Percentiles rank a stretch among this genome's conserved stretches.
These are phyloP conservation scores for Chenopodium album DNA, from an alignment of 148 eudicot genomes.

Conservation along the genomic window DNA sequence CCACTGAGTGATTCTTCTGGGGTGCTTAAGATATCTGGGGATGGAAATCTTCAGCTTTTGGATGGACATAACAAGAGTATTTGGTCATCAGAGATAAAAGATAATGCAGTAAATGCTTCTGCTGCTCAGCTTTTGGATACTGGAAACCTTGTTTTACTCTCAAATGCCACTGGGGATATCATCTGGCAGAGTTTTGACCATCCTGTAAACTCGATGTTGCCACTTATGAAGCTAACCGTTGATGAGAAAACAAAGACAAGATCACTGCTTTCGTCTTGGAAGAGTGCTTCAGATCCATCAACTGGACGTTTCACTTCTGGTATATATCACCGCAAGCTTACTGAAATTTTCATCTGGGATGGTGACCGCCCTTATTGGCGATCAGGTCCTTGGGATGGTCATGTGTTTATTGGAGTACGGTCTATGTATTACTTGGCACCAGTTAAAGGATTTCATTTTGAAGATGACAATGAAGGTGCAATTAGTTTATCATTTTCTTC, in stretches of 20 bases:
- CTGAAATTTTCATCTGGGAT: not conserved
- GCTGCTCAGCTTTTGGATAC: conserved; percentile 38
- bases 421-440: not conserved
- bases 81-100: conserved; percentile 28
- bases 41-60: conserved; percentile 29
- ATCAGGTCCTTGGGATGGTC: not conserved
- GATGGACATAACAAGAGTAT: conserved; percentile 15
- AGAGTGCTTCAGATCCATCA: not conserved
- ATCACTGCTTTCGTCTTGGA: not conserved
- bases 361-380: not conserved
- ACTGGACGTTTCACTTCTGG: not conserved
- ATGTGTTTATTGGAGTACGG: not conserved
- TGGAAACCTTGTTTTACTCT: conserved; percentile 40
- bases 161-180: not conserved
- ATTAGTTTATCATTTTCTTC: not conserved
- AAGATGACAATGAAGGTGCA: not conserved
- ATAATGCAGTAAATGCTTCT: not conserved
- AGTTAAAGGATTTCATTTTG: not conserved
- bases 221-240: conserved; percentile 28
- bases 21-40: conserved; percentile 7
- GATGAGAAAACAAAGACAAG: not conserved
- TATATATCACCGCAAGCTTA: not conserved
- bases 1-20: conserved; percentile 34
- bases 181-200: conserved; percentile 20
- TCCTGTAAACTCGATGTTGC: conserved; percentile 36